phyloP scores from a whole-genome alignment of 805 yeast species.

The Starmerella apicola region DNA sequence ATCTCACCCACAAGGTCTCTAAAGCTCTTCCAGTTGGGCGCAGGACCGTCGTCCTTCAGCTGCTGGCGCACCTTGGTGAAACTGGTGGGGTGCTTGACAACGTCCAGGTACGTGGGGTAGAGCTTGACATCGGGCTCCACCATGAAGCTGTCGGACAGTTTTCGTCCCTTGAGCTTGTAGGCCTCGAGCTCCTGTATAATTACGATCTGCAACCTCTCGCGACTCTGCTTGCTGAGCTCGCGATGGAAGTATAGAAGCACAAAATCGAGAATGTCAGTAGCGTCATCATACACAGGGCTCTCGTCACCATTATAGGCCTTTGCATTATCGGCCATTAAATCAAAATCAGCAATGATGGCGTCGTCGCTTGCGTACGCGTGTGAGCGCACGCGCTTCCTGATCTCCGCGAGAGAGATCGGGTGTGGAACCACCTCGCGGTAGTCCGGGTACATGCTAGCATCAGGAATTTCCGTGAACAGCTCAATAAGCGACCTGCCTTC shows the following conservation, averaged over 20 bases:
- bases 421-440: slow-evolving; percentile 51
- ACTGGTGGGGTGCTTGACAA: slow-evolving; percentile 64
- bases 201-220: slow-evolving; percentile 18
- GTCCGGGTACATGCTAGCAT: slow-evolving; percentile 64
- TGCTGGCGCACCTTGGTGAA: slow-evolving; percentile 45
- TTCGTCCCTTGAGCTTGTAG: slow-evolving; percentile 30
- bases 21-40: slow-evolving; percentile 47
- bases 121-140: slow-evolving; percentile 57
- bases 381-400: slow-evolving; percentile 36
- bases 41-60: slow-evolving; percentile 37
- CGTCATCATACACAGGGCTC: slow-evolving; percentile 54
- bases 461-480: slow-evolving; percentile 61
- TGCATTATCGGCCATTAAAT: slow-evolving; percentile 60
- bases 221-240: slow-evolving; percentile 19
- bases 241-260: slow-evolving; percentile 41
- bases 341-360: slow-evolving; percentile 48
- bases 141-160: slow-evolving; percentile 58
- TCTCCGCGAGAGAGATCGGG: slow-evolving; percentile 63
- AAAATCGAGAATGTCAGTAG: slow-evolving; percentile 42
- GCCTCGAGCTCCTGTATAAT: slow-evolving; percentile 19
- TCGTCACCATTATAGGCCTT: slow-evolving; percentile 54
- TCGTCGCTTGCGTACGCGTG: slow-evolving; percentile 27
- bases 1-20: slow-evolving; percentile 47
- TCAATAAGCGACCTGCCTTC: slow-evolving; percentile 26
- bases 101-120: slow-evolving; percentile 70